These are phyloP conservation scores for Chlamydomonas incerta DNA, from an alignment of 139 green algal species.

Conservation along the genomic window DNA sequence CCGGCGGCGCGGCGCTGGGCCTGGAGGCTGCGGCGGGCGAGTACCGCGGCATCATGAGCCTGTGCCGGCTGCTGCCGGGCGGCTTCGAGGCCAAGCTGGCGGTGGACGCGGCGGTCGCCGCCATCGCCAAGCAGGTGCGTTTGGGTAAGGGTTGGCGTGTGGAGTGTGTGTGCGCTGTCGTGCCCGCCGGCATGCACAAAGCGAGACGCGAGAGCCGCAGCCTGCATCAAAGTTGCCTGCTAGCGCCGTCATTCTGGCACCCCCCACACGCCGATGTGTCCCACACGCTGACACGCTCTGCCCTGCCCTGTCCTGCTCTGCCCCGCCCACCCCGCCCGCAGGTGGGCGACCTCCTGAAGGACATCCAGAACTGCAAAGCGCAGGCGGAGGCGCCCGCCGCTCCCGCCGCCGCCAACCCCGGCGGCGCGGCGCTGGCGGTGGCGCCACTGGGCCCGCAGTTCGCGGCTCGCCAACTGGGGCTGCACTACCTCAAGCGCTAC, in stretches of 20 bases:
- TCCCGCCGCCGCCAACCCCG: not conserved
- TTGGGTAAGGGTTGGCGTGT: too few species aligned
- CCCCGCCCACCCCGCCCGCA: not conserved
- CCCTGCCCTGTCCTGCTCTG: not conserved
- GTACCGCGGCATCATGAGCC: conserved; percentile 77
- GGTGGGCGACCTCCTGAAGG: conserved; percentile 75
- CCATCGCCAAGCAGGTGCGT: conserved; percentile 51
- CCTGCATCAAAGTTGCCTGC: too few species aligned
- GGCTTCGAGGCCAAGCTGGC: conserved; percentile 80
- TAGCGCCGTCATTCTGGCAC: too few species aligned
- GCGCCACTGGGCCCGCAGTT: conserved; percentile 36
- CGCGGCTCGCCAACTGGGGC: conserved; percentile 81
- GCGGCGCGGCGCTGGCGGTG: not conserved
- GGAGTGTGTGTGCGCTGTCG: too few species aligned
- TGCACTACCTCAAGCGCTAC: conserved; percentile 95
- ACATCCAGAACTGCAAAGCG: conserved; percentile 72
- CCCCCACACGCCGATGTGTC: too few species aligned
- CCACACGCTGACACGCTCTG: not conserved
- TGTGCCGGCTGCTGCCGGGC: conserved; percentile 77
- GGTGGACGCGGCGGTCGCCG: conserved; percentile 81
- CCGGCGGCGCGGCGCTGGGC: not conserved
- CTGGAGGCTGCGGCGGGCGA: conserved; percentile 68
- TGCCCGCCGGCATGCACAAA: too few species aligned
- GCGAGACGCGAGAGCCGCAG: too few species aligned
- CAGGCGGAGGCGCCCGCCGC: conserved; percentile 29